These are phyloP conservation scores for Kwoniella sp. DNA, from an alignment of 768 basidiomycete species.

Conservation along the genomic window DNA sequence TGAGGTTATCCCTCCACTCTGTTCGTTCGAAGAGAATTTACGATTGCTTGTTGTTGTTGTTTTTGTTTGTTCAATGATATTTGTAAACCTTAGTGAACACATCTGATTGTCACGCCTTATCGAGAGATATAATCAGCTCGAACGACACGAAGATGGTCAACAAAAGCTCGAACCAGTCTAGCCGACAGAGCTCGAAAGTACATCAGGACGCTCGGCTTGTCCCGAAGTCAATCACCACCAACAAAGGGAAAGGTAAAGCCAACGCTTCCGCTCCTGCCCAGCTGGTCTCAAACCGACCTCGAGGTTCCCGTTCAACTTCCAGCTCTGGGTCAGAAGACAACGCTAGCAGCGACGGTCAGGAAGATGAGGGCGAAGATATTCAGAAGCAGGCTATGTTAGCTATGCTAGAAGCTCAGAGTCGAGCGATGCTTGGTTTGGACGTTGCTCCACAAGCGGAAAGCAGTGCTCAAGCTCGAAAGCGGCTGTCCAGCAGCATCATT, in stretches of 20 bases:
- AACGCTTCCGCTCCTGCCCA: slow-evolving; percentile 2
- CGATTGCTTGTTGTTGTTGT: background rate
- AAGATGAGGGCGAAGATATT: slow-evolving; percentile 22
- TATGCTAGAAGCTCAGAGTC: slow-evolving; percentile 50
- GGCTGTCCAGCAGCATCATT: background rate
- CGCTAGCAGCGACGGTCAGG: background rate
- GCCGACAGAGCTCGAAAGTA: too few species aligned
- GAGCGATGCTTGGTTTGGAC: slow-evolving; percentile 50
- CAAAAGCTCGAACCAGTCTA: too few species aligned
- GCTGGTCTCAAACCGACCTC: slow-evolving; percentile 12
- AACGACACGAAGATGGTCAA: too few species aligned
- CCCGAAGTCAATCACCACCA: background rate
- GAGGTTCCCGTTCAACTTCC: background rate
- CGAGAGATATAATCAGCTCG: too few species aligned
- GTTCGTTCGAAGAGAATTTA: background rate
- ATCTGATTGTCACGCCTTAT: too few species aligned
- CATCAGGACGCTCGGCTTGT: too few species aligned
- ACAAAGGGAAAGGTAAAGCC: slow-evolving; percentile 13
- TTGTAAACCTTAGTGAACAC: too few species aligned
- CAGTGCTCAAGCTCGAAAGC: slow-evolving; percentile 26
- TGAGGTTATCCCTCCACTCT: background rate
- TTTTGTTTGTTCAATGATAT: background rate
- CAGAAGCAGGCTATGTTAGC: slow-evolving; percentile 46
- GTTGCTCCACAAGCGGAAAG: slow-evolving; percentile 23
- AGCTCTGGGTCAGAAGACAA: background rate